Evolutionary conservation across 805 yeast species (phyloP), one percentile per base, ranked within the genome.

Genomic region (Lachancea mirantina): DNA sequence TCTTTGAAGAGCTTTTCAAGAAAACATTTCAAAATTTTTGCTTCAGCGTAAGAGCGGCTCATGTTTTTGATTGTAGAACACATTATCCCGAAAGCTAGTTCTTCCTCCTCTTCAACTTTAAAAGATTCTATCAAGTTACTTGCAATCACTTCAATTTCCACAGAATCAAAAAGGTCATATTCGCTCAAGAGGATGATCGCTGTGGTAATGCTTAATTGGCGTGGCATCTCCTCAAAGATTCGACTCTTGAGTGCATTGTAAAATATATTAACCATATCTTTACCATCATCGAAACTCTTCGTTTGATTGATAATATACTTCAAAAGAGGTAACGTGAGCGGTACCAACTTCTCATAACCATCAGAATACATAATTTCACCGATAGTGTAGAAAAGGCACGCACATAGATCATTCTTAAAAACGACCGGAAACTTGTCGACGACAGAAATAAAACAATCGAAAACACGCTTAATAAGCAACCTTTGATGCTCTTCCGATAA

Each of bases 401-500:
- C 70, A 49, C 74, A 74, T 18, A 89, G 59, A 52, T 89, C 97
- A 8, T 64, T 55, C 43, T 74, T 74, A 28, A 84, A 80, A 13
- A 79, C 66, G 16, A 66, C 73, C 0, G 94, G 89, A 45, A 88
- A 76, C 20, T 61, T 62, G 10, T 65, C 66, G 14, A 76, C 67
- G 77, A 83, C 80, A 6, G 64, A 72, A n/a, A 76, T 72, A 14
- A 83, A 60, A 6, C 29, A 24, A 2, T 70, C 64, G 10, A 58
- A 61, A 36, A 72, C 72, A 5, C 70, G 62, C 35, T 64, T 70
- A 49, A 65, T 75, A 39, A 75, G 57, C 21, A 74, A 47, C 3
- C 55, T 34, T 11, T 70, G 42, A 40, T 72, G 72, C 1, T 34
- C 40, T 0, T 47, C 50, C 4, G 44, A 11, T 2, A 16, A 9